A percentile compares a stretch with the other conserved stretches of the same genome.
Conservation (phyloP, 2,329 filamentous ascomycete genomes). For the Magnaporthiopsis rhizophila region DNA sequence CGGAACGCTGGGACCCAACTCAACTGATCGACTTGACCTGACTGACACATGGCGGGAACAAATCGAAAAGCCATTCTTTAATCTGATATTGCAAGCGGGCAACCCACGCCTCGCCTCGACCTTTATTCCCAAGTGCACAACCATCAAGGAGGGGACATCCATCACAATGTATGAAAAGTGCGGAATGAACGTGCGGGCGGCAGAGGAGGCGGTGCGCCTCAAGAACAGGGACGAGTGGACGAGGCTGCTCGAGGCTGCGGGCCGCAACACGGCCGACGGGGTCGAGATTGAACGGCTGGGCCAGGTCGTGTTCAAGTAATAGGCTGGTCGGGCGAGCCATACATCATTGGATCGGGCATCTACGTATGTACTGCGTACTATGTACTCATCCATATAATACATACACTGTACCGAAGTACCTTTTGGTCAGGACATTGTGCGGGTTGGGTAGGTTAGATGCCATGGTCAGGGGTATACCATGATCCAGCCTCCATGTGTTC, state of each 20-base stretch:
- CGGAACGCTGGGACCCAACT: not conserved
- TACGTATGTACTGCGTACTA: not conserved
- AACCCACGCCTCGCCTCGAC: constrained; percentile 77
- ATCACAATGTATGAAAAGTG: constrained; percentile 97
- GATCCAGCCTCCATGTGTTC: not conserved
- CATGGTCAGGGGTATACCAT: not conserved
- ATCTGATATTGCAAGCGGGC: constrained; percentile 77
- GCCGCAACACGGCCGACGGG: constrained; percentile 55
- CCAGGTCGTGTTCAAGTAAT: constrained; percentile 49
- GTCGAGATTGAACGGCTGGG: constrained; percentile 77
- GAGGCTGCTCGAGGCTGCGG: constrained; percentile 65
- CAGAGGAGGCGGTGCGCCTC: constrained; percentile 78
- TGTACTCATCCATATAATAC: too few species aligned
- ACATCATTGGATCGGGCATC: too few species aligned
- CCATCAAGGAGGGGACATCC: constrained; percentile 57
- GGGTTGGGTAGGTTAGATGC: not conserved
- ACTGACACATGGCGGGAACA: not conserved
- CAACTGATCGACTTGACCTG: not conserved
- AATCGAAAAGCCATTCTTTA: constrained; percentile 69
- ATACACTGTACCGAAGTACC: not conserved
- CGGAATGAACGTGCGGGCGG: constrained; percentile 79
- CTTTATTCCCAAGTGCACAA: constrained; percentile 83
- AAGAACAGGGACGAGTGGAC: constrained; percentile 73
- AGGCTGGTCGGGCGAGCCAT: constrained; percentile 9
- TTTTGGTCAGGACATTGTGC: not conserved